A percentile compares a stretch with the other conserved stretches of the same genome.
Evolutionary conservation across 2,329 filamentous ascomycete species (phyloP).

Genomic region (Leptoxyphium fumago): DNA sequence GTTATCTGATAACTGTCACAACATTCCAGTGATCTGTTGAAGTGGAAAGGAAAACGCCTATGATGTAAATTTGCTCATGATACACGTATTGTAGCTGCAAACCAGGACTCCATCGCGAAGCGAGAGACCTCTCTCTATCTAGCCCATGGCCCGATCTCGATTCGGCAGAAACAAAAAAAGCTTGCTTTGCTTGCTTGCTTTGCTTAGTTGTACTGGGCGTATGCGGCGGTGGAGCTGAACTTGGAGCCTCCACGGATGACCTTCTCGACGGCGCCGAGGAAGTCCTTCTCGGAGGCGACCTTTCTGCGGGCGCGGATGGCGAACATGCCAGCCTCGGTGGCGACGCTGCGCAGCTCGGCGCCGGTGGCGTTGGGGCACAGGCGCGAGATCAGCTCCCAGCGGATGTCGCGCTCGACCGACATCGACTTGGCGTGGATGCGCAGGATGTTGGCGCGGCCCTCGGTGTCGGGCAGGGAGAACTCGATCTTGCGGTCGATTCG

Average conservation of each 20-base stretch:
- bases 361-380: slow-evolving; percentile 95
- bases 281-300: slow-evolving; percentile 98
- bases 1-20: too few relatives aligned
- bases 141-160: too few relatives aligned
- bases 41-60: not conserved
- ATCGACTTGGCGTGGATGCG: slow-evolving; percentile 99
- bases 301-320: slow-evolving; percentile 88
- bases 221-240: slow-evolving; percentile 96
- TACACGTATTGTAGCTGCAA: not conserved
- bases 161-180: too few relatives aligned
- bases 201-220: slow-evolving; percentile 94
- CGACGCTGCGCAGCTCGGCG: slow-evolving; percentile 89
- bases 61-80: not conserved
- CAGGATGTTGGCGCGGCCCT: slow-evolving; percentile 92
- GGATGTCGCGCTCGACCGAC: slow-evolving; percentile 96
- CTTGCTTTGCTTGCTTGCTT: too few relatives aligned
- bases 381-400: slow-evolving; percentile 96
- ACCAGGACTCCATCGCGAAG: not conserved
- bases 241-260: slow-evolving; percentile 98
- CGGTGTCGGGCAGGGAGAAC: slow-evolving; percentile 91
- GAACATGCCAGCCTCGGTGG: slow-evolving; percentile 97
- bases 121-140: too few relatives aligned
- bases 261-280: slow-evolving; percentile 94
- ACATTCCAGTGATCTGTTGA: too few relatives aligned
- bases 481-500: slow-evolving; percentile 99